Evolutionary conservation across 2,329 filamentous ascomycete genomes (phyloP).

Genomic region (Pseudonectria foliicola): DNA sequence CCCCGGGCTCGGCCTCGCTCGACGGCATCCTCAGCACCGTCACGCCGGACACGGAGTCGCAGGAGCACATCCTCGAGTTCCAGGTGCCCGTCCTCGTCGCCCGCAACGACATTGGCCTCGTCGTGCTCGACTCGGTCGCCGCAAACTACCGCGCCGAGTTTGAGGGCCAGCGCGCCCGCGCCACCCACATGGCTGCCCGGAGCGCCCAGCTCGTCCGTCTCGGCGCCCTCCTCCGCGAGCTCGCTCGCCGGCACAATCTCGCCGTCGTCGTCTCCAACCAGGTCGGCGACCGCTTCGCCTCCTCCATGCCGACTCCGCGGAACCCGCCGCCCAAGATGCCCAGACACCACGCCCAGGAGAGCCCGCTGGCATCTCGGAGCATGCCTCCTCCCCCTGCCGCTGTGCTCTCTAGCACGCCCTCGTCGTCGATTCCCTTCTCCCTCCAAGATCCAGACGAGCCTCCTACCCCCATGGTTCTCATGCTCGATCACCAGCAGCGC

Average conservation of each 20-base stretch:
- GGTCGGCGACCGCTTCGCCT: constrained; percentile 76
- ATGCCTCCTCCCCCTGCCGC: constrained; percentile 25
- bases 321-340: constrained; percentile 13
- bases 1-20: constrained; percentile 49
- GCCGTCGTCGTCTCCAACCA: constrained; percentile 93
- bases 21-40: constrained; percentile 72
- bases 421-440: constrained; percentile 33
- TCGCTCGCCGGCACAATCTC: constrained; percentile 67
- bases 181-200: constrained; percentile 63
- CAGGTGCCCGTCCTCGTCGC: constrained; percentile 82
- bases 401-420: constrained; percentile 27
- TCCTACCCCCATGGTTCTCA: constrained; percentile 47
- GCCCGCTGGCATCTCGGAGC: constrained; percentile 43
- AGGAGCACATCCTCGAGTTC: constrained; percentile 90
- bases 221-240: constrained; percentile 64
- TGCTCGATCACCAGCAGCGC: constrained; percentile 81
- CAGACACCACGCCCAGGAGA: constrained; percentile 32
- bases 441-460: constrained; percentile 22
- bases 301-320: constrained; percentile 16
- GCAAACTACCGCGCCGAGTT: constrained; percentile 95
- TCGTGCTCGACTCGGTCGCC: constrained; percentile 86
- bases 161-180: constrained; percentile 46
- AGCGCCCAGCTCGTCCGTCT: constrained; percentile 70
- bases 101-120: constrained; percentile 68
- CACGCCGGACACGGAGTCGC: constrained; percentile 83